These are phyloP conservation scores for Pterocarpus santalinus DNA, from an alignment of 306 rosid genomes.

Conservation along the genomic window DNA sequence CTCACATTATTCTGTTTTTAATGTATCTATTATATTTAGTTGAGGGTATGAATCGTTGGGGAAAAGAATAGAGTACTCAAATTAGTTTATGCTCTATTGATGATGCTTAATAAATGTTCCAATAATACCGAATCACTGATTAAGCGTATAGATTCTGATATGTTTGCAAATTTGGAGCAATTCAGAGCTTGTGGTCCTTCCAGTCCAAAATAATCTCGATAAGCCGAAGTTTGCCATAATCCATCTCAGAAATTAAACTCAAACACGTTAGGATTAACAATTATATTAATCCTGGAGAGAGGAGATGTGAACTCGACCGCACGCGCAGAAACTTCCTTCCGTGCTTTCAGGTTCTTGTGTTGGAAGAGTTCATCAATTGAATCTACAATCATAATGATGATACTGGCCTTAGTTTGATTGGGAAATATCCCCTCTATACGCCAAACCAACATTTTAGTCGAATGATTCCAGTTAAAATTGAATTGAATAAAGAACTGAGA, in stretches of 20 bases:
- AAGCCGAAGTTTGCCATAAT: neutral
- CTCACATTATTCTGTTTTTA: neutral
- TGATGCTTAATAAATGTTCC: no score
- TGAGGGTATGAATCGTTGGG: no score
- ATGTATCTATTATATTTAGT: no score
- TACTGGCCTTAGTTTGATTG: no score
- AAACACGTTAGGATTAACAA: slow-evolving; percentile 18
- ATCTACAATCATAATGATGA: no score
- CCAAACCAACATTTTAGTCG: no score
- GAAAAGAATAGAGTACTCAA: no score
- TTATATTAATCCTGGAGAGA: slow-evolving; percentile 19
- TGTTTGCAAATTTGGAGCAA: neutral
- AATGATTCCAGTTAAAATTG: no score
- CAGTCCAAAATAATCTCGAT: slow-evolving; percentile 24
- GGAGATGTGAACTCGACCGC: slow-evolving; percentile 35
- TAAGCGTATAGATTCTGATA: no score
- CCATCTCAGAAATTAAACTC: slow-evolving; percentile 35
- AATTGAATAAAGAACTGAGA: no score
- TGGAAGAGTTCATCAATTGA: neutral
- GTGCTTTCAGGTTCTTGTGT: neutral
- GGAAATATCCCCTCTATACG: no score
- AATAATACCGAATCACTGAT: no score
- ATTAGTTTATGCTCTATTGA: neutral
- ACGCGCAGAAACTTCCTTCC: slow-evolving; percentile 25
- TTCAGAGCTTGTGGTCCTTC: slow-evolving; percentile 51